These are phyloP conservation scores for Murraya paniculata DNA, from an alignment of 345 rosid species.

Conservation along the genomic window DNA sequence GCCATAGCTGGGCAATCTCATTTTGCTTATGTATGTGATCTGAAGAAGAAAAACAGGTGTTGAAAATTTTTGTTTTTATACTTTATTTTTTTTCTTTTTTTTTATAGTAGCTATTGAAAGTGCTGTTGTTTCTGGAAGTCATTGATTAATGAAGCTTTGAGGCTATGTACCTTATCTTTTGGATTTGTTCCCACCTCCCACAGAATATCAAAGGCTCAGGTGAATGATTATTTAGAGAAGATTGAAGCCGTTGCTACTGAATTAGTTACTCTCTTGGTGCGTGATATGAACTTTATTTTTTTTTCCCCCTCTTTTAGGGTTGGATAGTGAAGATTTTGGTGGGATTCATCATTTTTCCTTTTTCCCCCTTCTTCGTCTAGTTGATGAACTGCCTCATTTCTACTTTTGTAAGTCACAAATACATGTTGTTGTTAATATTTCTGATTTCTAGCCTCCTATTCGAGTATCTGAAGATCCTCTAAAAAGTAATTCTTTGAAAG, in stretches of 20 bases:
- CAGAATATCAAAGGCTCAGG: conserved; percentile 69
- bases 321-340: not conserved
- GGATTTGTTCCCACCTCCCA: conserved; percentile 8
- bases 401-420: not conserved
- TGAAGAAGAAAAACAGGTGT: not conserved
- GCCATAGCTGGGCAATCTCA: not conserved
- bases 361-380: not conserved
- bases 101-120: not conserved
- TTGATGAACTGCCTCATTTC: not conserved
- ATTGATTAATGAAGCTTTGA: not conserved
- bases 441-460: conserved; percentile 40
- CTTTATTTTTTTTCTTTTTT: not conserved
- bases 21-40: not conserved
- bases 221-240: conserved; percentile 78
- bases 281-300: conserved; percentile 9
- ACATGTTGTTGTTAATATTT: not conserved
- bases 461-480: conserved; percentile 33
- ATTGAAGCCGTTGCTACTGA: conserved; percentile 71
- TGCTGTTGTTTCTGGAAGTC: not conserved
- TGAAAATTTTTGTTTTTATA: not conserved
- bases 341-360: not conserved
- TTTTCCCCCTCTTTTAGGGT: too few relatives aligned
- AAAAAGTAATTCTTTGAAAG: conserved; percentile 34
- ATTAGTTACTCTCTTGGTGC: conserved; percentile 48
- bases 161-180: conserved; percentile 5